Evolutionary conservation across 164 flowering plant species (phyloP).

Genomic region (Vitis rupestris): DNA sequence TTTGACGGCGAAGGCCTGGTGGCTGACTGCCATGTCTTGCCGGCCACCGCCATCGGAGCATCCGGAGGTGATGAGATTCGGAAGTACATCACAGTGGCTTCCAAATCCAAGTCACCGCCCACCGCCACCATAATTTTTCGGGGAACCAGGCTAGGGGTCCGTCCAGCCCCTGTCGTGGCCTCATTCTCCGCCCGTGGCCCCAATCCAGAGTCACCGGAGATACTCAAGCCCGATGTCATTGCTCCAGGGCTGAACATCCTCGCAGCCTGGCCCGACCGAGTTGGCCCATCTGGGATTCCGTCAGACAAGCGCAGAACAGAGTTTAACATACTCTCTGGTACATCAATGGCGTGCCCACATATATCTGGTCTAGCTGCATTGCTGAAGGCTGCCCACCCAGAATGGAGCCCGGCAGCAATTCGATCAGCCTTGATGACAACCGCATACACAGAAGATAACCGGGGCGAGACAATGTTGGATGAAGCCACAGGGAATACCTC

Average conservation of each 20-base stretch:
- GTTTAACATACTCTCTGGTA: constrained; percentile 88
- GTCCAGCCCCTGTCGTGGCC: constrained; percentile 91
- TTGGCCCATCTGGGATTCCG: constrained; percentile 73
- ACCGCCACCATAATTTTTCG: constrained; percentile 67
- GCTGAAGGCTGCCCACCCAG: constrained; percentile 88
- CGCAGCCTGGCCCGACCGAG: constrained; percentile 88
- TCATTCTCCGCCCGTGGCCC: constrained; percentile 94
- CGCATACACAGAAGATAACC: constrained; percentile 66
- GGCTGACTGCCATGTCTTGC: constrained; percentile 90
- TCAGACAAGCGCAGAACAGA: constrained; percentile 63
- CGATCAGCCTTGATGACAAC: constrained; percentile 92
- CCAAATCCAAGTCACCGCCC: constrained; percentile 31
- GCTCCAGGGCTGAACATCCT: constrained; percentile 96
- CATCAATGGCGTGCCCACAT: constrained; percentile 98
- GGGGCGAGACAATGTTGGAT: constrained; percentile 62
- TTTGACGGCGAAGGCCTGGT: constrained; percentile 92
- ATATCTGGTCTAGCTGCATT: constrained; percentile 90
- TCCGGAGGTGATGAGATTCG: constrained; percentile 62
- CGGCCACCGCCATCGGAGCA: constrained; percentile 83
- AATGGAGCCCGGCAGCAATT: constrained; percentile 90
- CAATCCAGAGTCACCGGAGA: constrained; percentile 75
- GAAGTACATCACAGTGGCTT: constrained; percentile 41
- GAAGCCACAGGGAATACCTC: constrained; percentile 78
- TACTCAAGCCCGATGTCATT: constrained; percentile 86
- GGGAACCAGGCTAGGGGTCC: constrained; percentile 69